Conservation (phyloP, 164 flowering plant genomes). For the Paratinospora sagittata region DNA sequence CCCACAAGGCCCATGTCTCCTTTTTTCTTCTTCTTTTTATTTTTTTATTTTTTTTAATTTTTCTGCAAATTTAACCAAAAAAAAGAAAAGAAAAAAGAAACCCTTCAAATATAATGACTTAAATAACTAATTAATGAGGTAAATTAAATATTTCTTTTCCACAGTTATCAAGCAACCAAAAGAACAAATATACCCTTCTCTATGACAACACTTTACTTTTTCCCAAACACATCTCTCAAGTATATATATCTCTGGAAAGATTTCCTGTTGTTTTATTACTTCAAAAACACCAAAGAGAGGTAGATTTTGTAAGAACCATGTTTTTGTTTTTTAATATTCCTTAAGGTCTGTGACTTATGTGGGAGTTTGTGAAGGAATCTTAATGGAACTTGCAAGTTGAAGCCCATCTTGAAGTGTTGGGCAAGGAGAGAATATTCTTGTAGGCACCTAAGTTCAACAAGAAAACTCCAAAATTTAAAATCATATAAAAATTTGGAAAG, state of each 20-base stretch:
- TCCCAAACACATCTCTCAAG: slow-evolving; percentile 32
- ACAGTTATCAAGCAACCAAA: slow-evolving; percentile 26
- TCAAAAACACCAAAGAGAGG: not conserved
- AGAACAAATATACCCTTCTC: slow-evolving; percentile 74
- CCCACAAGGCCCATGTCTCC: not conserved
- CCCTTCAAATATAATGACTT: too few relatives aligned
- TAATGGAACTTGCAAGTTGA: slow-evolving; percentile 44
- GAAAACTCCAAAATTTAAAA: slow-evolving; percentile 53
- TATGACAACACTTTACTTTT: slow-evolving; percentile 74
- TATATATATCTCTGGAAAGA: not conserved
- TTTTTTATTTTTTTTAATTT: too few relatives aligned
- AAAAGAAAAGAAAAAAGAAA: too few relatives aligned
- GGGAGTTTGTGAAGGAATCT: slow-evolving; percentile 27
- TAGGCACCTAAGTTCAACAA: slow-evolving; percentile 50
- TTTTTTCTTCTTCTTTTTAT: not conserved
- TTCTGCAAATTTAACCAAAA: too few relatives aligned
- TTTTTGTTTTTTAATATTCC: not conserved
- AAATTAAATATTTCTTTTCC: not conserved
- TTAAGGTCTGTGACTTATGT: slow-evolving; percentile 13
- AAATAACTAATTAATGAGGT: too few relatives aligned
- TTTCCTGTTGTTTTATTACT: not conserved
- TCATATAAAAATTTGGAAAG: slow-evolving; percentile 37
- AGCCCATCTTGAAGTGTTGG: slow-evolving; percentile 36
- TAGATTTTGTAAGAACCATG: not conserved
- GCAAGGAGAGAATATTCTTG: slow-evolving; percentile 72